phyloP scores from a whole-genome alignment of 495 filamentous ascomycete genomes.

The Daldinia decipiens region DNA sequence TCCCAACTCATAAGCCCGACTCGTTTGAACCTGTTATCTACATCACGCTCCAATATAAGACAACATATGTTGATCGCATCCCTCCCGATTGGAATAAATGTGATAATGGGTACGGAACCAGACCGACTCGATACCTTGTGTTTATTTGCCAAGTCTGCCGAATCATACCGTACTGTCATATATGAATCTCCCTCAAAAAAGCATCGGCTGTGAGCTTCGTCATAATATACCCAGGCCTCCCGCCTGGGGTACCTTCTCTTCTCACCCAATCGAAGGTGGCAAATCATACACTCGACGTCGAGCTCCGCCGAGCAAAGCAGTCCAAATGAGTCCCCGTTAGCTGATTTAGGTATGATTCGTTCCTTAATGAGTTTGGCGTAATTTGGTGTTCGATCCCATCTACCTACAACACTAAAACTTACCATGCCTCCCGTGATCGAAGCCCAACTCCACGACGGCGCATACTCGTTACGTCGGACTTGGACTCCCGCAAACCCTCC shows the following conservation, averaged over 20 bases:
- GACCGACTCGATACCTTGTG: too few relatives aligned
- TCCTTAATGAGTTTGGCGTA: not conserved
- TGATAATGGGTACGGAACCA: too few relatives aligned
- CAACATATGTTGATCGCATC: not conserved
- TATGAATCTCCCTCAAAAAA: not conserved
- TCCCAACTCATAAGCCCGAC: not conserved
- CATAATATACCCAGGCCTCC: not conserved
- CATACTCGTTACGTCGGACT: not conserved
- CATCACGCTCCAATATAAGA: not conserved
- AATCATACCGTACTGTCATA: not conserved
- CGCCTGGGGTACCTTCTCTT: too few relatives aligned
- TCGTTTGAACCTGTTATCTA: not conserved
- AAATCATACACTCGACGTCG: constrained; percentile 3
- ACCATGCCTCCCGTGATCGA: not conserved
- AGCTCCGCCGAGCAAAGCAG: constrained; percentile 15
- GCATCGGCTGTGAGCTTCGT: not conserved
- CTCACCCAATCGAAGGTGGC: not conserved
- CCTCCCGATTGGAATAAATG: not conserved
- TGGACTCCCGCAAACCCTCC: too few relatives aligned
- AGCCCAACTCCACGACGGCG: not conserved
- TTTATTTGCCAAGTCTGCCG: not conserved
- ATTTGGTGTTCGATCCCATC: too few relatives aligned
- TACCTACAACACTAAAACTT: too few relatives aligned
- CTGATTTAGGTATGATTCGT: not conserved
- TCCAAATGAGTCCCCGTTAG: not conserved